These are phyloP conservation scores for Termitomyces sp. DNA, from an alignment of 768 basidiomycete genomes.

Conservation along the genomic window DNA sequence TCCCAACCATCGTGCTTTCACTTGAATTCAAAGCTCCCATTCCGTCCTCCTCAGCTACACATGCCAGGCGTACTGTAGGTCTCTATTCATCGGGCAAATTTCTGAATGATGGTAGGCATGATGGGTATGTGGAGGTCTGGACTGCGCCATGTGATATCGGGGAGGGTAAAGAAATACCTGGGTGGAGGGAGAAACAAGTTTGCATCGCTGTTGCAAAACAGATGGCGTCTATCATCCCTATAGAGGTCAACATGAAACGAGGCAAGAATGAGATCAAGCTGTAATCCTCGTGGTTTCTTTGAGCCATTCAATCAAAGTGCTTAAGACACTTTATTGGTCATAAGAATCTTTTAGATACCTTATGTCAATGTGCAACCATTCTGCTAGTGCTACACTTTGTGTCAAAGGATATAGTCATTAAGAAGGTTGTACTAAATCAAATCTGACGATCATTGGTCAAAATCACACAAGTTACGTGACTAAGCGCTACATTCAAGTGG, in stretches of 20 bases:
- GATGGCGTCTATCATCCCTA: slow-evolving; percentile 51
- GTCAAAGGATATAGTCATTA: too few species aligned
- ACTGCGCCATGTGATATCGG: slow-evolving; percentile 57
- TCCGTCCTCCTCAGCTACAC: slow-evolving; percentile 34
- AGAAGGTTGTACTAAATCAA: too few species aligned
- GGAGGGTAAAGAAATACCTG: slow-evolving; percentile 34
- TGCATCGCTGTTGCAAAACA: slow-evolving; percentile 63
- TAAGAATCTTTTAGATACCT: too few species aligned
- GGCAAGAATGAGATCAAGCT: slow-evolving; percentile 23
- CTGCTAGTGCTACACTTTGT: too few species aligned
- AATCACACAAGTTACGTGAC: too few species aligned
- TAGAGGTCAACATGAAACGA: slow-evolving; percentile 35
- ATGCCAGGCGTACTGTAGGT: slow-evolving; percentile 53
- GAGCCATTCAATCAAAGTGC: not conserved
- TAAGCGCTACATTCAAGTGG: too few species aligned
- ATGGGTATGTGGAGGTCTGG: slow-evolving; percentile 62
- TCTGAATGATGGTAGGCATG: slow-evolving; percentile 52
- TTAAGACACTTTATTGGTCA: too few species aligned
- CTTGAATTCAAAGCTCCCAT: slow-evolving; percentile 64
- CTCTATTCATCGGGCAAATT: slow-evolving; percentile 53
- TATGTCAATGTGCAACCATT: too few species aligned
- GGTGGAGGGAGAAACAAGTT: slow-evolving; percentile 61
- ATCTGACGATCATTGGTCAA: too few species aligned
- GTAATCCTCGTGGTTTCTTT: slow-evolving; percentile 3
- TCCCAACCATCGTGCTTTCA: slow-evolving; percentile 56